Percentiles rank a stretch among this genome's conserved stretches.
These are phyloP conservation scores for Boletus edulis DNA, from an alignment of 768 basidiomycete genomes.

Conservation along the genomic window DNA sequence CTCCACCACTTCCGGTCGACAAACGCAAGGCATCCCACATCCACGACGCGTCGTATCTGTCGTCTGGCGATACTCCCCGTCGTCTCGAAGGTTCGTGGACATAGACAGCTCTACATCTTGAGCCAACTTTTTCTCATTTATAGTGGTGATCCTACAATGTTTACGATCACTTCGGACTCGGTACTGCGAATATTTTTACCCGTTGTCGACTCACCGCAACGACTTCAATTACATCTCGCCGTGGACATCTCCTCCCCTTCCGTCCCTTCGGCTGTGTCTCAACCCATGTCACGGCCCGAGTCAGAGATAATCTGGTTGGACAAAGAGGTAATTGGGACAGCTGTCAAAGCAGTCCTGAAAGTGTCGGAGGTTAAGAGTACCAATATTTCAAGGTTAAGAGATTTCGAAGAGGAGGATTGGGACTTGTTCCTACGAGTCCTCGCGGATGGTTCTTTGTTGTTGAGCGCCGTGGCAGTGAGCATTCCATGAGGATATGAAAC, in stretches of 20 bases:
- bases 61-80: conserved; percentile 69
- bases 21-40: conserved; percentile 68
- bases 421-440: conserved; percentile 76
- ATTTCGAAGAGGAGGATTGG: conserved; percentile 71
- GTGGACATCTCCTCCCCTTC: conserved; percentile 69
- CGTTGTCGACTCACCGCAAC: conserved; percentile 81
- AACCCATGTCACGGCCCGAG: conserved; percentile 21
- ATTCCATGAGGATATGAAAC: neutral
- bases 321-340: conserved; percentile 51
- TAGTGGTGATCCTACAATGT: conserved; percentile 76
- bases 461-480: conserved; percentile 72
- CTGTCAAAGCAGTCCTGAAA: conserved; percentile 44
- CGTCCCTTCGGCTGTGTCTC: conserved; percentile 37
- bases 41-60: conserved; percentile 70
- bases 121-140: conserved; percentile 3
- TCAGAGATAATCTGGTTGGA: conserved; percentile 72
- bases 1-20: conserved; percentile 68
- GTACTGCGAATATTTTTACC: conserved; percentile 84
- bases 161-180: conserved; percentile 80
- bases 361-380: conserved; percentile 13
- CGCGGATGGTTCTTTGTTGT: conserved; percentile 67
- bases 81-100: conserved; percentile 57
- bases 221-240: conserved; percentile 80
- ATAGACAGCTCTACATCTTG: neutral
- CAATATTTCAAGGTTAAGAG: conserved; percentile 45